phyloP scores from a whole-genome alignment of 2,329 filamentous ascomycete species.

The Trichoderma polysporum region DNA sequence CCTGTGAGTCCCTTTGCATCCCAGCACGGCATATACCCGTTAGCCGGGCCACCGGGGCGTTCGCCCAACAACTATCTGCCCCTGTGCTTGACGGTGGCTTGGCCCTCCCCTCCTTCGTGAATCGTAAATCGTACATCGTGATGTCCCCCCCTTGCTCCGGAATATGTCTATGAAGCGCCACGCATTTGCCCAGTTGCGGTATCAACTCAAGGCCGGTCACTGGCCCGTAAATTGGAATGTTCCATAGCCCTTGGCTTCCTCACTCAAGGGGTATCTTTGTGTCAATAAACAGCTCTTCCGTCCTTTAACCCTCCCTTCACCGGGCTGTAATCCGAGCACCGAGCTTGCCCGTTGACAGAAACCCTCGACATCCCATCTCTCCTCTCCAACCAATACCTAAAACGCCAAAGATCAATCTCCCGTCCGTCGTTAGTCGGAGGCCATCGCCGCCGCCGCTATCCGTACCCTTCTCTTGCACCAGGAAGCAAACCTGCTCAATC shows the following conservation, averaged over 20 bases:
- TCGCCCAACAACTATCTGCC: neutral
- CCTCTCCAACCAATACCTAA: conserved; percentile 85
- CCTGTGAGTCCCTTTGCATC: neutral
- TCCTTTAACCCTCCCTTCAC: conserved; percentile 28
- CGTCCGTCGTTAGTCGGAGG: conserved; percentile 52
- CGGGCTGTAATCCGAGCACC: conserved; percentile 46
- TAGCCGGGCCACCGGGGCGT: neutral
- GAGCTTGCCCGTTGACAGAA: conserved; percentile 82
- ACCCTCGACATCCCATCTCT: conserved; percentile 85
- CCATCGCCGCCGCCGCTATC: conserved; percentile 30
- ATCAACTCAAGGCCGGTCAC: neutral
- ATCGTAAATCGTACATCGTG: conserved; percentile 14
- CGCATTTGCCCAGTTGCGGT: neutral
- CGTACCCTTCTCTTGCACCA: conserved; percentile 47
- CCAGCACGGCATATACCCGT: neutral
- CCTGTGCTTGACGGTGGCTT: neutral
- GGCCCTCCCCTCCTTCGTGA: conserved; percentile 7
- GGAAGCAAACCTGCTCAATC: conserved; percentile 65
- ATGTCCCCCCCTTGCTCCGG: neutral
- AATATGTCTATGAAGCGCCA: neutral
- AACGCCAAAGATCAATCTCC: conserved; percentile 70
- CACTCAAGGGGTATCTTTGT: neutral
- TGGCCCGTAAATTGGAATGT: neutral
- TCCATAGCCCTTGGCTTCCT: neutral
- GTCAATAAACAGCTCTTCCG: neutral